phyloP scores from a whole-genome alignment of 2,329 filamentous ascomycete species.

The Sarocladium oryzae region DNA sequence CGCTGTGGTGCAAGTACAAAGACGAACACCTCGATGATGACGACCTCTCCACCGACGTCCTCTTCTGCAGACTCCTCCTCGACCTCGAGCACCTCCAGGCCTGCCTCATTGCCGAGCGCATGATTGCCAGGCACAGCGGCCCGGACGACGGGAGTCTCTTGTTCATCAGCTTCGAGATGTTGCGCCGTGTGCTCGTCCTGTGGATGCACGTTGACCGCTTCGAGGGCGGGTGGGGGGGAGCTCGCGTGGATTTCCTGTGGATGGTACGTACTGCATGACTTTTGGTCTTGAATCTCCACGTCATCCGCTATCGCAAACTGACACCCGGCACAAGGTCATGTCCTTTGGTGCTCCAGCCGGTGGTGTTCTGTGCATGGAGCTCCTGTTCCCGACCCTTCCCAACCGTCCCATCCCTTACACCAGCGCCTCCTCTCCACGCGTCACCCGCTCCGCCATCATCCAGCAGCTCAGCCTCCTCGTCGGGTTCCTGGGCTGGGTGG shows the following conservation, averaged over 20 bases:
- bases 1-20: conserved; percentile 42
- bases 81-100: conserved; percentile 46
- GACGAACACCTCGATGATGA: conserved; percentile 40
- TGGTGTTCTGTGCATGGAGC: conserved; percentile 42
- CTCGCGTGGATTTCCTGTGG: conserved; percentile 34
- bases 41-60: conserved; percentile 29
- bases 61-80: conserved; percentile 38
- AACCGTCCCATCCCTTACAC: conserved; percentile 18
- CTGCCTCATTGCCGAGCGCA: conserved; percentile 49
- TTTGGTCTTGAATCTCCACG: too few species aligned
- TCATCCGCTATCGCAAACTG: too few species aligned
- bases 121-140: conserved; percentile 18
- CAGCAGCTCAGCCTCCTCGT: conserved; percentile 44
- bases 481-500: conserved; percentile 42
- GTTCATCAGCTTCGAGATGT: conserved; percentile 38
- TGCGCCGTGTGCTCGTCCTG: conserved; percentile 35
- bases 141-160: conserved; percentile 31
- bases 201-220: conserved; percentile 40
- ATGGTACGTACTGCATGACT: conserved; percentile 19
- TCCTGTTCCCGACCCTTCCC: conserved; percentile 32
- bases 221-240: conserved; percentile 13
- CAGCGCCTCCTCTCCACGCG: conserved; percentile 9
- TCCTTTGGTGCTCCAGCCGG: conserved; percentile 40
- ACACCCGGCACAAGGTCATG: conserved; percentile 31
- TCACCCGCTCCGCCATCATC: conserved; percentile 39